phyloP scores from a whole-genome alignment of 257 asterid genomes.

The Solanum paucissectum region DNA sequence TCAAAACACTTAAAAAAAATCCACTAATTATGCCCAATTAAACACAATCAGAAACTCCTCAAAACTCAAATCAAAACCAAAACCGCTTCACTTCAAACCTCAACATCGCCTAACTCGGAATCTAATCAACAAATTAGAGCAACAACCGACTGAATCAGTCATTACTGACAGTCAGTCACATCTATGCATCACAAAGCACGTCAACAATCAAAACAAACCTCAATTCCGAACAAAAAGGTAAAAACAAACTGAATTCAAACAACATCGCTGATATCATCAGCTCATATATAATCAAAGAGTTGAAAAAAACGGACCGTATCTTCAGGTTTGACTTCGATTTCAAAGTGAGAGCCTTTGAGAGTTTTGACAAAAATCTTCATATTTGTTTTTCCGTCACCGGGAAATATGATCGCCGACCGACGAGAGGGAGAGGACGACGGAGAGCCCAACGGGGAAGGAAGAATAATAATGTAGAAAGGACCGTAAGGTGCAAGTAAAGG shows the following conservation, averaged over 20 bases:
- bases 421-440: not conserved
- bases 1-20: not conserved
- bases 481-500: slow-evolving; percentile 1
- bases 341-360: slow-evolving; percentile 28
- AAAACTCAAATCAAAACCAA: not conserved
- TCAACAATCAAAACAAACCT: not conserved
- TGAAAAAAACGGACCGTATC: slow-evolving; percentile 8
- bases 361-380: slow-evolving; percentile 36
- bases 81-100: not conserved
- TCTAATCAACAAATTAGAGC: not conserved
- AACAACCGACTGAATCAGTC: not conserved
- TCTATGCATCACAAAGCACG: not conserved
- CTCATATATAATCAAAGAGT: not conserved
- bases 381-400: not conserved
- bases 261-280: not conserved
- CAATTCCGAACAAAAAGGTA: not conserved
- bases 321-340: slow-evolving; percentile 22
- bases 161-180: not conserved
- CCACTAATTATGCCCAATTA: not conserved
- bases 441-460: not conserved
- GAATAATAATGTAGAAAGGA: not conserved
- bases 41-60: not conserved
- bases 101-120: not conserved
- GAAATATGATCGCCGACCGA: not conserved
- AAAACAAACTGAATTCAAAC: not conserved